Evolutionary conservation across 768 basidiomycete species (phyloP).

Genomic region (Termitomyces bulborhizus): DNA sequence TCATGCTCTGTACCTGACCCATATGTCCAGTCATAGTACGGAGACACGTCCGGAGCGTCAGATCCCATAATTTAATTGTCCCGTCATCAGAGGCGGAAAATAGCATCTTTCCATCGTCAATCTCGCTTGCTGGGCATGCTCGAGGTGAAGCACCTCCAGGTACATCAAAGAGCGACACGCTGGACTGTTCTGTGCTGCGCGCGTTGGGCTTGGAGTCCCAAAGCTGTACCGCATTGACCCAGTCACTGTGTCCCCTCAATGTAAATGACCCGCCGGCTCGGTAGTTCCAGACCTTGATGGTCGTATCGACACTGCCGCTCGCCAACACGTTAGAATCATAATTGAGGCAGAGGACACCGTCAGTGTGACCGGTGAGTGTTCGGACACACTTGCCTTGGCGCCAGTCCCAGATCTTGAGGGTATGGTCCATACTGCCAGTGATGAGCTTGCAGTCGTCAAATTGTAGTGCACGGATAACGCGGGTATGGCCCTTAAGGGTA

Average conservation of each 20-base stretch:
- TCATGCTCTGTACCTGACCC: constrained; percentile 91
- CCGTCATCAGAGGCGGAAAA: constrained; percentile 97
- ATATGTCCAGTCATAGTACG: constrained; percentile 86
- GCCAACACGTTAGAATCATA: constrained; percentile 91
- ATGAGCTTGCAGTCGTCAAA: constrained; percentile 95
- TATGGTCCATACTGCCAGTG: constrained; percentile 94
- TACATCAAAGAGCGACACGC: constrained; percentile 30
- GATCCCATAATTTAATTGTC: constrained; percentile 91
- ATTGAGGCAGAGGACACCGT: constrained; percentile 85
- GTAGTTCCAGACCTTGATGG: constrained; percentile 93
- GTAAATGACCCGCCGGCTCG: constrained; percentile 89
- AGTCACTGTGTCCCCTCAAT: constrained; percentile 86
- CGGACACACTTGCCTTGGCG: constrained; percentile 81
- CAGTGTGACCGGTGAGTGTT: constrained; percentile 85
- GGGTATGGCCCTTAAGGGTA: constrained; percentile 83
- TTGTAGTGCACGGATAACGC: constrained; percentile 88
- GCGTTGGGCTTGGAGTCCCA: constrained; percentile 65
- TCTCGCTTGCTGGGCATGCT: constrained; percentile 35
- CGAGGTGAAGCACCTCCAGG: constrained; percentile 18
- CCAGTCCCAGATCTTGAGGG: constrained; percentile 97
- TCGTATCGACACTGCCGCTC: constrained; percentile 90
- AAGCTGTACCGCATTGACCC: constrained; percentile 92
- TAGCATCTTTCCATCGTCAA: constrained; percentile 87
- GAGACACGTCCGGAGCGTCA: constrained; percentile 72
- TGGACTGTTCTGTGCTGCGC: constrained; percentile 22